phyloP scores from a whole-genome alignment of 2,329 filamentous ascomycete species.

The Scedosporium apiospermum region DNA sequence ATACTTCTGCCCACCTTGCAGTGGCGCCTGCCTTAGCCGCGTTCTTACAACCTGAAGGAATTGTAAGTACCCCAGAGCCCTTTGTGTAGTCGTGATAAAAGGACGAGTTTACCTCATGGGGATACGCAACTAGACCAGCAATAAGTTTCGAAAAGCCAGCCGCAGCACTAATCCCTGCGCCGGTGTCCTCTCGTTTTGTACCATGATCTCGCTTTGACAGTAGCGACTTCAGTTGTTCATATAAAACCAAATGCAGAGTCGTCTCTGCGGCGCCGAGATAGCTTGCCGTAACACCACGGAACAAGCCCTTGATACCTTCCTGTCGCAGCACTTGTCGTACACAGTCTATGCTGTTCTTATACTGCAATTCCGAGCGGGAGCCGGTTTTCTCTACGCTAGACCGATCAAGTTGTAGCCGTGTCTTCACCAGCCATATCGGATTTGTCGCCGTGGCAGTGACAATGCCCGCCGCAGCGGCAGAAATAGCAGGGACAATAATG shows the following conservation, averaged over 20 bases:
- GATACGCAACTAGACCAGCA: too few relatives aligned
- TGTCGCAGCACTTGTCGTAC: slow-evolving; percentile 69
- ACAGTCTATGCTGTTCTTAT: slow-evolving; percentile 83
- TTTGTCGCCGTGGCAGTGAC: slow-evolving; percentile 86
- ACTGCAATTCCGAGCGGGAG: slow-evolving; percentile 50
- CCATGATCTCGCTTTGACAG: slow-evolving; percentile 55
- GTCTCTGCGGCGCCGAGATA: slow-evolving; percentile 87
- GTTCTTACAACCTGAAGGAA: too few relatives aligned
- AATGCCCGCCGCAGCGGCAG: slow-evolving; percentile 70
- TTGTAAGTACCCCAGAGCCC: too few relatives aligned
- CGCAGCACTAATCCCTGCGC: too few relatives aligned
- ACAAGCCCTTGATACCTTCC: slow-evolving; percentile 73
- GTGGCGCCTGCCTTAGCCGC: too few relatives aligned
- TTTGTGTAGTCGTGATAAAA: too few relatives aligned
- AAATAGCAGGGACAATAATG: slow-evolving; percentile 66
- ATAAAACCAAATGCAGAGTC: slow-evolving; percentile 86
- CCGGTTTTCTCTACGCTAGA: slow-evolving; percentile 58
- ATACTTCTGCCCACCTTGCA: too few relatives aligned
- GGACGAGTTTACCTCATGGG: too few relatives aligned
- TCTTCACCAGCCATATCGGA: slow-evolving; percentile 95
- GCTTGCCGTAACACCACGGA: slow-evolving; percentile 82
- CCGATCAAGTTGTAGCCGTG: slow-evolving; percentile 83
- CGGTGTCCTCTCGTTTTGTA: slow-evolving; percentile 18
- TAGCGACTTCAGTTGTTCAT: slow-evolving; percentile 80
- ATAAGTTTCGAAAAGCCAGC: too few relatives aligned